Evolutionary conservation across 805 yeast species (phyloP).

Genomic region (Starmerella etchellsii): DNA sequence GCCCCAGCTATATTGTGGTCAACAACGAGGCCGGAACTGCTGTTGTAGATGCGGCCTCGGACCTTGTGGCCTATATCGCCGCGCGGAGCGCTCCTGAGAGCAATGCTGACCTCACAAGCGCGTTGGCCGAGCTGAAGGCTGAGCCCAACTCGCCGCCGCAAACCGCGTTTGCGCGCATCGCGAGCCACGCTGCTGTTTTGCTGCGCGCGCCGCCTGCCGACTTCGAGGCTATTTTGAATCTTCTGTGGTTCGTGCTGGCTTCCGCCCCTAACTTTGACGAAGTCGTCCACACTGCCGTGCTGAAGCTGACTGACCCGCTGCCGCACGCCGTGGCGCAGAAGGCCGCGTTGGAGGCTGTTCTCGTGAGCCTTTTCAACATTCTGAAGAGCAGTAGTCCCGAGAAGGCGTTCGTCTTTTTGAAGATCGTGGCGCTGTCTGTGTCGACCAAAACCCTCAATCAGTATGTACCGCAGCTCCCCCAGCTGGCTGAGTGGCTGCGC

Average conservation of each 20-base stretch:
- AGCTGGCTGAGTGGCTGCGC: constrained; percentile 29
- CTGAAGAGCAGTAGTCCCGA: constrained; percentile 24
- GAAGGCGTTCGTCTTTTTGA: constrained; percentile 25
- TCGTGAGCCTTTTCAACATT: constrained; percentile 32
- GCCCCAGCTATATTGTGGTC: constrained; percentile 25
- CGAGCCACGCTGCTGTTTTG: constrained; percentile 23
- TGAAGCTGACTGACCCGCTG: constrained; percentile 21
- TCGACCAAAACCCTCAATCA: constrained; percentile 25
- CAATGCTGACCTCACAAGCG: constrained; percentile 20
- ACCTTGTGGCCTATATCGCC: constrained; percentile 29
- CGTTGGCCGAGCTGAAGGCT: constrained; percentile 19
- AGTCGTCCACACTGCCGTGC: constrained; percentile 24
- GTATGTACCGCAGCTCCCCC: constrained; percentile 29
- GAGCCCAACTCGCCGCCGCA: constrained; percentile 15
- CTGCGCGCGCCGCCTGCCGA: constrained; percentile 27
- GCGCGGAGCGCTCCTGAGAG: constrained; percentile 22
- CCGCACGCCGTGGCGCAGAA: constrained; percentile 22
- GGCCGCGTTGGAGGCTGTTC: constrained; percentile 25
- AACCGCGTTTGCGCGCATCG: constrained; percentile 24
- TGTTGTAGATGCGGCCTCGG: constrained; percentile 27
- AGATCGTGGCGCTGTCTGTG: constrained; percentile 27
- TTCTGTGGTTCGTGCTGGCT: constrained; percentile 28
- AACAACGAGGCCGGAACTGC: constrained; percentile 26
- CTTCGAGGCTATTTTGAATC: constrained; percentile 31
- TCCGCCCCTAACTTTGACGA: constrained; percentile 26